Conservation (phyloP, 139 green algal genomes). For the Auxenochlorella pyrenoidosa region DNA sequence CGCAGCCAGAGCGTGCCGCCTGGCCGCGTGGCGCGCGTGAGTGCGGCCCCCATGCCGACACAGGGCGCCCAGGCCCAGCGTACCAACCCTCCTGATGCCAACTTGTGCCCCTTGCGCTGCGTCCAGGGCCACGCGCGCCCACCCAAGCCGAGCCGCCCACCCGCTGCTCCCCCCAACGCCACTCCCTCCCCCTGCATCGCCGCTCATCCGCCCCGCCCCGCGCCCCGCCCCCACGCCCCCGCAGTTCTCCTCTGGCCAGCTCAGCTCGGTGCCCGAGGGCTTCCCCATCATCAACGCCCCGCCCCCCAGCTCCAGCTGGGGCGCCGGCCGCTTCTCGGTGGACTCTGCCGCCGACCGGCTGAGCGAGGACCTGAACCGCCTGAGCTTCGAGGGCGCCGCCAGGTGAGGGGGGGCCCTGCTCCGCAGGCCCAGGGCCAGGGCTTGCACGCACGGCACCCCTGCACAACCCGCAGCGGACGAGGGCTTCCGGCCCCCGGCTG, state of each 20-base stretch:
- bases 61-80: neutral
- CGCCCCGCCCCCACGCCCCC: neutral
- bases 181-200: neutral
- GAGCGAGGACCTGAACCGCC: conserved; percentile 27
- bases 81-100: neutral
- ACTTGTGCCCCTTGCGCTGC: too few relatives aligned
- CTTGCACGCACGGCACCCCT: too few relatives aligned
- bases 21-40: neutral
- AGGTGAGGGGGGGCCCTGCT: neutral
- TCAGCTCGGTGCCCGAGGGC: conserved; percentile 37
- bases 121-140: neutral
- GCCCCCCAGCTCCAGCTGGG: conserved; percentile 6
- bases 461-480: too few relatives aligned
- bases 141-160: neutral
- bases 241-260: conserved; percentile 31
- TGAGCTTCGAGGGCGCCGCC: conserved; percentile 34
- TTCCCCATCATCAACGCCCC: conserved; percentile 38
- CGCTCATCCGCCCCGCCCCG: neutral
- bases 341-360: conserved; percentile 13
- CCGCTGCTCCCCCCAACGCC: neutral
- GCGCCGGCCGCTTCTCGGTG: neutral
- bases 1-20: neutral
- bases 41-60: neutral
- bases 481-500: too few relatives aligned
- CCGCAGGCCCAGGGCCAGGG: neutral